A percentile compares a stretch with the other conserved stretches of the same genome.
Conservation (phyloP, 495 filamentous ascomycete species). For the Podospora australis region DNA sequence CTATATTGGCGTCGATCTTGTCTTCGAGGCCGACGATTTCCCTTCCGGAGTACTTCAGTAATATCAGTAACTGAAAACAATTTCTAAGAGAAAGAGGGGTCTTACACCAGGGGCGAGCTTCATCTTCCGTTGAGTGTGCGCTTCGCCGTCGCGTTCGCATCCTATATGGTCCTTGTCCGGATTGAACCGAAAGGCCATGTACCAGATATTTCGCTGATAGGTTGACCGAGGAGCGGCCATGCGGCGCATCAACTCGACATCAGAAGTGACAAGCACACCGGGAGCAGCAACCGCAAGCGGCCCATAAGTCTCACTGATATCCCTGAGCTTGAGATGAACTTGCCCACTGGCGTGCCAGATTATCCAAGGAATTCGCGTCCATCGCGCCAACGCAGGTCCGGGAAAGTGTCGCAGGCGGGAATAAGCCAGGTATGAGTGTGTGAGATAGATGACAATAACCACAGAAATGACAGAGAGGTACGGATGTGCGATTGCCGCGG, state of each 20-base stretch:
- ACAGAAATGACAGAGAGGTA: neutral
- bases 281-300: neutral
- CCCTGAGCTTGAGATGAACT: neutral
- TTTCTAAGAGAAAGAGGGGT: too few relatives aligned
- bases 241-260: neutral
- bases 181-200: conserved; percentile 8
- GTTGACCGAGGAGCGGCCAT: conserved; percentile 1
- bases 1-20: conserved; percentile 27
- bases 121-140: neutral
- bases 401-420: neutral
- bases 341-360: neutral
- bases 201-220: conserved; percentile 1
- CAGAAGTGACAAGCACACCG: neutral
- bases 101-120: conserved; percentile 33
- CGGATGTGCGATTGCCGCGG: neutral
- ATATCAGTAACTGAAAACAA: too few relatives aligned
- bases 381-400: neutral
- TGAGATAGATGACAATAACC: neutral
- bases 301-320: neutral
- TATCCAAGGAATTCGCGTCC: neutral
- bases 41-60: conserved; percentile 10
- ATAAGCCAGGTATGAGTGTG: neutral
- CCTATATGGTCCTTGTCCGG: neutral
- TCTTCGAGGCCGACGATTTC: conserved; percentile 8
- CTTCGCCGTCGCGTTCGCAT: neutral